These are phyloP conservation scores for Kewa caespitosa DNA, from an alignment of 179 eudicot species.

Conservation along the genomic window DNA sequence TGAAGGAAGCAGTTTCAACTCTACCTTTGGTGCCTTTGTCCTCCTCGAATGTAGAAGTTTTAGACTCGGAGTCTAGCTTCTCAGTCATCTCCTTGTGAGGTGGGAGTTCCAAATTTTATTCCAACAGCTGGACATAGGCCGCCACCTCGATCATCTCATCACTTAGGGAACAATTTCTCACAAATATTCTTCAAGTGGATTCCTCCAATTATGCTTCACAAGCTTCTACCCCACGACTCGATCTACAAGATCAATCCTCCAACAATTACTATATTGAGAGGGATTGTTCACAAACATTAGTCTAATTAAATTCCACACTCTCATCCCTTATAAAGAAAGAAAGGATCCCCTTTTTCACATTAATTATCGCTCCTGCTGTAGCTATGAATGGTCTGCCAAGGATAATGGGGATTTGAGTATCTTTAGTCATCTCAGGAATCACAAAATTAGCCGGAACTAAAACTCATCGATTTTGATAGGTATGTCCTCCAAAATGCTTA, in stretches of 20 bases:
- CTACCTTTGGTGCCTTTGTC: background rate
- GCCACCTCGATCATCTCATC: background rate
- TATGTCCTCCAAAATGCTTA: background rate
- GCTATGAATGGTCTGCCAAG: background rate
- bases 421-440: background rate
- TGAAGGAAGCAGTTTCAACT: background rate
- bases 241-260: background rate
- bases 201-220: background rate
- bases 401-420: background rate
- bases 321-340: background rate
- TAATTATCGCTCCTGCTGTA: background rate
- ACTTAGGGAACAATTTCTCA: background rate
- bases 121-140: background rate
- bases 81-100: background rate
- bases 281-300: background rate
- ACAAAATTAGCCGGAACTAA: background rate
- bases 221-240: too few species aligned
- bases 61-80: background rate
- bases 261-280: background rate
- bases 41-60: background rate
- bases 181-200: background rate
- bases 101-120: background rate
- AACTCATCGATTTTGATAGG: background rate
- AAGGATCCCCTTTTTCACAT: background rate
- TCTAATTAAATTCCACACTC: background rate